phyloP scores from a whole-genome alignment of 768 basidiomycete species.

The Termitomyces sp. region DNA sequence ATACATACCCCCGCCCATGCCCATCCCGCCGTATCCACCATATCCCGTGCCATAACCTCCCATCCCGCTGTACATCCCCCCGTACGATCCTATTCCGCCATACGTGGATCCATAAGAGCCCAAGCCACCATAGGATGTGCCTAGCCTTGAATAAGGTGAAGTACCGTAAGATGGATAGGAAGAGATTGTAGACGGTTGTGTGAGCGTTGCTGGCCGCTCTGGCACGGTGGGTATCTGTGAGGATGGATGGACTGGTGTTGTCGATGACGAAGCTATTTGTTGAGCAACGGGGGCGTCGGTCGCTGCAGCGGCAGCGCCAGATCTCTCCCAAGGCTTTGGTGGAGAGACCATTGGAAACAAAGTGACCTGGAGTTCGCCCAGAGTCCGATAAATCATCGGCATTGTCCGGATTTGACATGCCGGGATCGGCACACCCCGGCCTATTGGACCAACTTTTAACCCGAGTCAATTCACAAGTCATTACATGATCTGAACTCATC shows the following conservation, averaged over 20 bases:
- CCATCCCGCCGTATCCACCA: slow-evolving; percentile 17
- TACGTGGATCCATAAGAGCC: slow-evolving; percentile 24
- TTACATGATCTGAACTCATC: background rate
- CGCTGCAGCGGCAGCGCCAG: slow-evolving; percentile 32
- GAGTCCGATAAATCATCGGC: background rate
- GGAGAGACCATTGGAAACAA: slow-evolving; percentile 61
- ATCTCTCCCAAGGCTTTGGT: slow-evolving; percentile 87
- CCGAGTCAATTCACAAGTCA: background rate
- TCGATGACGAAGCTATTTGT: slow-evolving; percentile 20
- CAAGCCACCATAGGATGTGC: slow-evolving; percentile 25
- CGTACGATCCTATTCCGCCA: slow-evolving; percentile 15
- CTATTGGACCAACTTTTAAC: background rate
- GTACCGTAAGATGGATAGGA: slow-evolving; percentile 36
- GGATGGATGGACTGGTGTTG: slow-evolving; percentile 16
- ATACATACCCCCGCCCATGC: slow-evolving; percentile 31
- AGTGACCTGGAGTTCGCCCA: background rate
- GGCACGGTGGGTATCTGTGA: slow-evolving; percentile 41
- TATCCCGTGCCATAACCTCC: slow-evolving; percentile 29
- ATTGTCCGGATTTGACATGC: background rate
- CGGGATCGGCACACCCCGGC: background rate
- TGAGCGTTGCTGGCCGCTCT: slow-evolving; percentile 53
- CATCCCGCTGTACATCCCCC: slow-evolving; percentile 23
- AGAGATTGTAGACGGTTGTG: slow-evolving; percentile 33
- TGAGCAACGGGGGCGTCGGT: slow-evolving; percentile 16
- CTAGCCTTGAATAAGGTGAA: slow-evolving; percentile 39